Conservation (phyloP, 208 protist genomes). For the Trypanosoma congolense region DNA sequence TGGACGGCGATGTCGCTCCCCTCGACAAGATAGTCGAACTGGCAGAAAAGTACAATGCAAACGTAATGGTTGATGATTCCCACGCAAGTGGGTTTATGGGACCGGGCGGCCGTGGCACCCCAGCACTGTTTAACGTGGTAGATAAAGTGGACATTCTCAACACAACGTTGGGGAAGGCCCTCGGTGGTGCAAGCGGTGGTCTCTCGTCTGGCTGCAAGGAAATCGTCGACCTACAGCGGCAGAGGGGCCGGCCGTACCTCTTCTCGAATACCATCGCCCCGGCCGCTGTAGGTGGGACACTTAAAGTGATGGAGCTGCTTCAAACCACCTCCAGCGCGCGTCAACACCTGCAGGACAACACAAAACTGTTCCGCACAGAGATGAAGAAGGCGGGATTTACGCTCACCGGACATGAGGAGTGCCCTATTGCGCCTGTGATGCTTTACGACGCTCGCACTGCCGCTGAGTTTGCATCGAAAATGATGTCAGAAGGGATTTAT, state of each 20-base stretch:
- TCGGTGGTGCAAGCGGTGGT: slow-evolving; percentile 65
- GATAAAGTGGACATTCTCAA: slow-evolving; percentile 75
- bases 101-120: slow-evolving; percentile 55
- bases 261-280: slow-evolving; percentile 89
- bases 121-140: slow-evolving; percentile 46
- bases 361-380: slow-evolving; percentile 46
- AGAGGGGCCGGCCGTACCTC: slow-evolving; percentile 79
- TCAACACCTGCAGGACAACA: slow-evolving; percentile 55
- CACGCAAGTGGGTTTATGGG: slow-evolving; percentile 84
- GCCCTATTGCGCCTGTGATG: slow-evolving; percentile 83
- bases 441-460: slow-evolving; percentile 74
- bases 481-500: slow-evolving; percentile 86
- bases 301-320: slow-evolving; percentile 63
- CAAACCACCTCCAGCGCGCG: slow-evolving; percentile 18
- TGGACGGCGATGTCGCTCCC: slow-evolving; percentile 85
- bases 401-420: slow-evolving; percentile 48
- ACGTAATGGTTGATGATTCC: slow-evolving; percentile 78
- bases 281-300: slow-evolving; percentile 58
- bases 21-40: slow-evolving; percentile 70
- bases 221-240: slow-evolving; percentile 75
- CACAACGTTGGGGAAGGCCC: slow-evolving; percentile 75
- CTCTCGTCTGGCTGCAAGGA: slow-evolving; percentile 41
- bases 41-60: slow-evolving; percentile 67
- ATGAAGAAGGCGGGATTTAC: slow-evolving; percentile 67
- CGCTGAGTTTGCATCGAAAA: slow-evolving; percentile 64